phyloP scores from a whole-genome alignment of 1,139 yeast genomes.

The Lodderomyces orthopsilosis region DNA sequence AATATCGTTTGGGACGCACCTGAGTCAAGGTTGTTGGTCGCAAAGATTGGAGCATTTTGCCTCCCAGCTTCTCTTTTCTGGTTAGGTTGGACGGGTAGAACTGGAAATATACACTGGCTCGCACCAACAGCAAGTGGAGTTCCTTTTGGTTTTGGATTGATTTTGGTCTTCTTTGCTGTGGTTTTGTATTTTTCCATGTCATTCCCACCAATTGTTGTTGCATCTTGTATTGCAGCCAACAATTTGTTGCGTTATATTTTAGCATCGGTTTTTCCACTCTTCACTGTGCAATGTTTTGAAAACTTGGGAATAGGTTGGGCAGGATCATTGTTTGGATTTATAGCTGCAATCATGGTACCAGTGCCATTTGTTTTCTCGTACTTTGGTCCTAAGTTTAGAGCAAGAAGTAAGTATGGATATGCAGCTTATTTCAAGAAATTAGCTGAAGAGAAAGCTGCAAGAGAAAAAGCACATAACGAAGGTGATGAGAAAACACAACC shows the following conservation, averaged over 20 bases:
- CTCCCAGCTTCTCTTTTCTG: constrained; percentile 72
- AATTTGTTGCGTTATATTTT: constrained; percentile 64
- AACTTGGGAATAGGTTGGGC: constrained; percentile 40
- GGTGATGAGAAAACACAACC: not conserved
- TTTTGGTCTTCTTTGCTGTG: constrained; percentile 69
- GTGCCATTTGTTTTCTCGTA: constrained; percentile 47
- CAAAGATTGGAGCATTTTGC: constrained; percentile 59
- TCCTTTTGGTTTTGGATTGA: constrained; percentile 73
- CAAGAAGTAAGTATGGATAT: constrained; percentile 56
- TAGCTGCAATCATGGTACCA: constrained; percentile 33
- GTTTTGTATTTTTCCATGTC: constrained; percentile 69
- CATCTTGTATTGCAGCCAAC: constrained; percentile 79
- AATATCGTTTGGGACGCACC: constrained; percentile 43
- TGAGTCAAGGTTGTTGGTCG: constrained; percentile 38
- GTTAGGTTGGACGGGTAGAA: constrained; percentile 76
- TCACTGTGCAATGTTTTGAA: constrained; percentile 44
- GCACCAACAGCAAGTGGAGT: constrained; percentile 73
- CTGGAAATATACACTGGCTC: constrained; percentile 62
- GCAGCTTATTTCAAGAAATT: constrained; percentile 42
- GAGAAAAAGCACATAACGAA: constrained; percentile 11
- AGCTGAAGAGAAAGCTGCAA: constrained; percentile 24
- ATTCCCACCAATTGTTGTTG: constrained; percentile 72
- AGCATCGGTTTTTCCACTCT: constrained; percentile 57
- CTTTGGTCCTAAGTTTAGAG: constrained; percentile 57
- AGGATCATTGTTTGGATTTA: constrained; percentile 34